Percentiles rank a stretch among this genome's conserved stretches.
Evolutionary conservation across 1,139 yeast species (phyloP).

Genomic region (Kazachstania sp.): DNA sequence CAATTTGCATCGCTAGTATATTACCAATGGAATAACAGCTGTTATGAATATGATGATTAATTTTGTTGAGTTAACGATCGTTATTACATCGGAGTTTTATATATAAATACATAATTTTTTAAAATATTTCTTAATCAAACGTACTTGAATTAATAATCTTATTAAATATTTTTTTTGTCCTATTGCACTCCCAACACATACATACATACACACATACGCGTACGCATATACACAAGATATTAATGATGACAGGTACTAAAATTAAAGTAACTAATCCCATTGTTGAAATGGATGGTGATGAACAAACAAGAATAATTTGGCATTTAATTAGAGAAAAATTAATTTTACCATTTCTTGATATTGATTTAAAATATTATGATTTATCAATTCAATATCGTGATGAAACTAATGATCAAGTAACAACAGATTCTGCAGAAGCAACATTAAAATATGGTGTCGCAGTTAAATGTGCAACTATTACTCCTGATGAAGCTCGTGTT

Average conservation of each 20-base stretch:
- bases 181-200: too few species aligned
- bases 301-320: conserved; percentile 93
- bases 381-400: conserved; percentile 81
- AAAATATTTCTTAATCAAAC: too few species aligned
- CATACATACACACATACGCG: too few species aligned
- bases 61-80: too few species aligned
- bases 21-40: too few species aligned
- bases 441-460: conserved; percentile 85
- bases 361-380: conserved; percentile 88
- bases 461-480: conserved; percentile 93
- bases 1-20: too few species aligned
- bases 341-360: conserved; percentile 73
- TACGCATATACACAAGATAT: too few species aligned
- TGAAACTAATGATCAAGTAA: conserved; percentile 77
- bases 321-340: conserved; percentile 71
- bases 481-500: conserved; percentile 96
- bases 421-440: conserved; percentile 85
- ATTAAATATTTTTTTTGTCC: too few species aligned
- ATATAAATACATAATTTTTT: too few species aligned
- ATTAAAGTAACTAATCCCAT: conserved; percentile 80
- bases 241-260: conserved; percentile 32
- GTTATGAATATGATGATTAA: too few species aligned
- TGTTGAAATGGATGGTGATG: conserved; percentile 96
- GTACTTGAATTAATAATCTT: too few species aligned
- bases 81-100: too few species aligned